Evolutionary conservation across 768 basidiomycete species (phyloP).

Genomic region (Leucocoprinus leucothites): DNA sequence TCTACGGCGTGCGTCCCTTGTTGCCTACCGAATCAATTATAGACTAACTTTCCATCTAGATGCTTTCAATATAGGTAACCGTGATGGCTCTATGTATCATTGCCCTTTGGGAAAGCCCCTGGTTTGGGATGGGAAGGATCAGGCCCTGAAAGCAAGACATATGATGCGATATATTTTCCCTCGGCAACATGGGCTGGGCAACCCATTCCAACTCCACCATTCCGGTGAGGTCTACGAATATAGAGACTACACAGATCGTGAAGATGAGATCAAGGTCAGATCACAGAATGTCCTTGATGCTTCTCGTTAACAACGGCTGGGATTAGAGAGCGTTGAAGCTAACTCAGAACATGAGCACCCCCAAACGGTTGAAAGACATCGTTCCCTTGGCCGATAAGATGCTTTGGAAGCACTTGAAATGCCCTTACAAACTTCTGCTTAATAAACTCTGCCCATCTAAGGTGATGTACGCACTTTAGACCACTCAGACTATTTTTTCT

Average conservation of each 20-base stretch:
- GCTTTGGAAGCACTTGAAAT: slow-evolving; percentile 65
- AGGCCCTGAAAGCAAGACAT: slow-evolving; percentile 52
- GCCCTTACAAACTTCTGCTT: slow-evolving; percentile 64
- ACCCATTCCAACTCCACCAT: slow-evolving; percentile 42
- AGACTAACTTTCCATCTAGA: slow-evolving; percentile 42
- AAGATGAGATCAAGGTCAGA: slow-evolving; percentile 65
- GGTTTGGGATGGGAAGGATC: slow-evolving; percentile 36
- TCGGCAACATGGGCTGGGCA: slow-evolving; percentile 66
- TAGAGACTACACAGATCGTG: slow-evolving; percentile 58
- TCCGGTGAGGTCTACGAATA: slow-evolving; percentile 28
- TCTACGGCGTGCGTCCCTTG: slow-evolving; percentile 49
- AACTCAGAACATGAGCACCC: slow-evolving; percentile 59
- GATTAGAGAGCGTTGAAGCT: slow-evolving; percentile 13
- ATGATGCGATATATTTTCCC: slow-evolving; percentile 86
- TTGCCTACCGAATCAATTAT: neutral
- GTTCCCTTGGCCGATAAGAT: slow-evolving; percentile 57
- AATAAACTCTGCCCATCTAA: slow-evolving; percentile 76
- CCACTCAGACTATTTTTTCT: neutral
- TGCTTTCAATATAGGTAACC: slow-evolving; percentile 44
- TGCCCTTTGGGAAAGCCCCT: neutral
- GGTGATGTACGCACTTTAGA: too few species aligned
- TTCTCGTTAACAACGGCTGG: too few species aligned
- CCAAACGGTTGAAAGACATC: slow-evolving; percentile 60
- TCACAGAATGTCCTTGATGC: neutral
- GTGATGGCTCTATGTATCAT: slow-evolving; percentile 4